Base-by-base conservation (phyloP, 2,329 filamentous ascomycete genomes). In the Helotiales sp. region DNA sequence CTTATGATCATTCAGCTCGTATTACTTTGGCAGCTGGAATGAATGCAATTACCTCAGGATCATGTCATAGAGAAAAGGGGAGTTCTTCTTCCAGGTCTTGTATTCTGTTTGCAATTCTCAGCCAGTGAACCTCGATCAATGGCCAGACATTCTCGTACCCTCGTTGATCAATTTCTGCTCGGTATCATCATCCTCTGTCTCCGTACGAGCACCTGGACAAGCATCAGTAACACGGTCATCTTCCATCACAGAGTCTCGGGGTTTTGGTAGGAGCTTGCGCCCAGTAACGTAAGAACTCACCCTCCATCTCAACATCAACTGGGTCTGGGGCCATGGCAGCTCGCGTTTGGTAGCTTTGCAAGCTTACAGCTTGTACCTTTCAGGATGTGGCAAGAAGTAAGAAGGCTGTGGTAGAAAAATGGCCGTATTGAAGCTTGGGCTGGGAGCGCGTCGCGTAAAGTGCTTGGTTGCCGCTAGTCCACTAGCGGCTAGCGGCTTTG, bases 11-110 rank as follows among this genome's bases (percentile, higher is more conserved):
- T 24, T 70, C 29, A 68, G 62, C 24, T 49, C 31, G 19, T 17
- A 51, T 25, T 7, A n/a, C 5, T 13, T 22, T 12, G 44, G 17
- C n/a, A n/a, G n/a, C 8, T n/a, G 13, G 15, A 55, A 54, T 17
- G n/a, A 27, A 30, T 12, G 17, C n/a, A 10, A 64, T 65, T 74
- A 87, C 86, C 87, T 93, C 63, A 98, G 82, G 65, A 99, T 95
- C 86, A 97, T 91, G 74, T 99, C 95, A 75, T 99, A 99, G 68
- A 99, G 88, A 72, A 98, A 98, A 3, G 95, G 93, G 64, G 90
- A 91, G 76, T 99, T 99, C 81, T 99, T 99, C 82, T 99, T 99
- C 95, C 95, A 99, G 65, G 93, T 97, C 75, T 99, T 99, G 84
- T 99, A 99, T 74, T 99, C 95, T 92, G 68, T 38, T 33, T 40